Evolutionary conservation across 345 rosid genomes (phyloP), one percentile per base, ranked within the genome.

Genomic region (Geranium brycei): DNA sequence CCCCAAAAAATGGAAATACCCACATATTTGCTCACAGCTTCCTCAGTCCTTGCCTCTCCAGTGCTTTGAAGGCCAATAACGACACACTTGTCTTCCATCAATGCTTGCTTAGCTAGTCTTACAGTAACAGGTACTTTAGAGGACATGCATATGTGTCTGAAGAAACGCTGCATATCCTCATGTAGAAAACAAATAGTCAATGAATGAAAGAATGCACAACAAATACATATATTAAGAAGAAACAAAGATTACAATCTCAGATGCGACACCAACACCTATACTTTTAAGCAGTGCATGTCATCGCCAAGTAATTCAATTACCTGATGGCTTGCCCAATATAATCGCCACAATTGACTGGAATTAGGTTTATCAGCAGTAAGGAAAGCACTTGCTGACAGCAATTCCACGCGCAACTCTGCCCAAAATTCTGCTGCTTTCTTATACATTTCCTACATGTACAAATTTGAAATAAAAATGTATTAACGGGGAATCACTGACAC

Each of bases 271-370:
- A 35, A 35, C 41, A 35, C 10, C 10, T 35, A 35, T 7, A 35
- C 0, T 35, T 23, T n/a, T 61, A 59, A 58, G 61, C 10, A 60
- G 53, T 16, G 57, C 61, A 8, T 10, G 7, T 15, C 53, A 8
- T 13, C 13, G 15, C 53, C 53, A 47, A 3, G 53, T 13, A 47
- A 47, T 13, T 8, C 53, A 58, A 60, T 51, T 75, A 88, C 98
- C 96, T 93, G 99, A 78, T 93, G 99, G 76, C 97, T 83, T 63
- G 99, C 87, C 99, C 99, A 93, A 76, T 93, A 93, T 65, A 89
- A 71, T 85, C 99, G 83, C 99, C 99, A 93, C 65, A 93, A 68
- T 72, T 93, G 99, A 80, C 95, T 87, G 66, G 85, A 67, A 73
- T 74, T 87, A n/a, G 96, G 87, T 73, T 85, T 93, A 62, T 89